phyloP scores from a whole-genome alignment of 2,329 filamentous ascomycete genomes.

The Diaporthe sp. region DNA sequence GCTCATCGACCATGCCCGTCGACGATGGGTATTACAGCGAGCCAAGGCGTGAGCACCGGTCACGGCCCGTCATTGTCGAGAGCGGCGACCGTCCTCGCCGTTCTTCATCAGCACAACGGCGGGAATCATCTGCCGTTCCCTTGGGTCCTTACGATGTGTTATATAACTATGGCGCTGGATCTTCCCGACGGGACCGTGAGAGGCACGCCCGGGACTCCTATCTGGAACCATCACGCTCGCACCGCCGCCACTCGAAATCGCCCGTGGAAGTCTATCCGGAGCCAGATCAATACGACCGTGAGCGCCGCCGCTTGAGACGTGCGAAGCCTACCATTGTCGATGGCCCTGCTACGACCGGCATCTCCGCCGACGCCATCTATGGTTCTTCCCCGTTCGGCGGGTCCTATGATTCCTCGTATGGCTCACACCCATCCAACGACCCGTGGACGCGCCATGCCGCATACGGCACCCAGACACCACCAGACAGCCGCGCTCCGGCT shows the following conservation, averaged over 20 bases:
- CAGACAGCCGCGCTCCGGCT: slow-evolving; percentile 14
- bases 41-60: slow-evolving; percentile 33
- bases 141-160: slow-evolving; percentile 39
- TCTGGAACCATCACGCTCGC: slow-evolving; percentile 30
- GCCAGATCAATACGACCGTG: slow-evolving; percentile 28
- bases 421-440: slow-evolving; percentile 31
- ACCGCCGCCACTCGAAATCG: slow-evolving; percentile 35
- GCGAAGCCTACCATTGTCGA: slow-evolving; percentile 33
- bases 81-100: slow-evolving; percentile 34
- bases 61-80: slow-evolving; percentile 30
- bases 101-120: slow-evolving; percentile 35
- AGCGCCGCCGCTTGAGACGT: slow-evolving; percentile 36
- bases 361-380: slow-evolving; percentile 35
- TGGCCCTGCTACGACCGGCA: slow-evolving; percentile 20
- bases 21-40: slow-evolving; percentile 39
- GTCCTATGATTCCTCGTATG: slow-evolving; percentile 36
- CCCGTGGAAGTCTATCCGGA: slow-evolving; percentile 28
- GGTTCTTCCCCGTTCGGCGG: slow-evolving; percentile 35
- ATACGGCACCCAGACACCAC: slow-evolving; percentile 28
- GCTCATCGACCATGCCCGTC: slow-evolving; percentile 38
- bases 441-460: slow-evolving; percentile 11
- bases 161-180: slow-evolving; percentile 31
- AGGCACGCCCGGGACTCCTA: slow-evolving; percentile 20
- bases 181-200: slow-evolving; percentile 33
- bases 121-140: slow-evolving; percentile 37